Conservation (phyloP, 1,284 basidiomycete genomes). For the Mrakiaceae sp. region DNA sequence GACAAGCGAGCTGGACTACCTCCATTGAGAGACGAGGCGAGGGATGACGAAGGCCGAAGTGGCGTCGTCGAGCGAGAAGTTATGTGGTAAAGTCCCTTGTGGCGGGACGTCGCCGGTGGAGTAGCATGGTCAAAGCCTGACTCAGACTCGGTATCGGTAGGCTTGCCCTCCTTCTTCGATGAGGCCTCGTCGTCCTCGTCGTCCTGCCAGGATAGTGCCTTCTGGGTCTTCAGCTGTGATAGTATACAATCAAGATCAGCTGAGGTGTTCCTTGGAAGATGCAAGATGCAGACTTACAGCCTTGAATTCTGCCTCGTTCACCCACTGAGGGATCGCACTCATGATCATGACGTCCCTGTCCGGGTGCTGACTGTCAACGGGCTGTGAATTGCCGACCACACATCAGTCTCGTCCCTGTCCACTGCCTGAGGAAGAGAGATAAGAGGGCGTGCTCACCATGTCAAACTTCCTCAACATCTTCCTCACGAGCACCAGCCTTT, state of each 20-base stretch:
- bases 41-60: too few species aligned
- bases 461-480: conserved; percentile 7
- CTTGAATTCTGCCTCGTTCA: background rate
- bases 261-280: too few species aligned
- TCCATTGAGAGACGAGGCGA: too few species aligned
- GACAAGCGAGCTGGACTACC: too few species aligned
- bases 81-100: too few species aligned
- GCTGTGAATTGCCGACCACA: background rate
- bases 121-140: too few species aligned
- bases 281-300: too few species aligned
- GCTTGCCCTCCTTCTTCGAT: background rate
- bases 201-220: conserved; percentile 1
- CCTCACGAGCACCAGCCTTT: conserved; percentile 5
- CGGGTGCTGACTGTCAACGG: background rate
- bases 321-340: conserved; percentile 2
- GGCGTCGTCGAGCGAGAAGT: too few species aligned
- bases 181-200: conserved; percentile 1
- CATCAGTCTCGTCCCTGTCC: too few species aligned
- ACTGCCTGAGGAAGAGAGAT: too few species aligned
- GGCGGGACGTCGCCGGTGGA: too few species aligned
- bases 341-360: conserved; percentile 2
- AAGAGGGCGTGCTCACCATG: background rate
- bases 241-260: too few species aligned
- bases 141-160: background rate
- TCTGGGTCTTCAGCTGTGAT: conserved; percentile 1